Evolutionary conservation across 164 flowering plant genomes (phyloP).

Genomic region (Liriodendron chinense): DNA sequence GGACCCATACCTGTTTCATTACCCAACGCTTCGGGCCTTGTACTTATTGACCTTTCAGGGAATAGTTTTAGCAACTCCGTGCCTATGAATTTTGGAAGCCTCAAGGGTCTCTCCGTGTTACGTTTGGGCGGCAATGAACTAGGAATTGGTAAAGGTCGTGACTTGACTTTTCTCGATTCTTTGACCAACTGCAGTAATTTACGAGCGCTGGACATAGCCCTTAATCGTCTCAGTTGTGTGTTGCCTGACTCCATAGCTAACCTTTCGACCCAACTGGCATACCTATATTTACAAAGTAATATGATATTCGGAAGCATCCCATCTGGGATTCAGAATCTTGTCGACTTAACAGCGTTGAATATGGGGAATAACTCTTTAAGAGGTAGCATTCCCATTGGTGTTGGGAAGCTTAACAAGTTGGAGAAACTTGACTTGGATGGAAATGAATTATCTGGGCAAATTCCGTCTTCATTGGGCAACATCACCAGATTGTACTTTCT

Average conservation of each 20-base stretch:
- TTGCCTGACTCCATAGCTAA: constrained; percentile 16
- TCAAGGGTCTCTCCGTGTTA: background rate
- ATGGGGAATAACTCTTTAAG: background rate
- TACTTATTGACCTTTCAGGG: constrained; percentile 1
- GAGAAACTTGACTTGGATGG: background rate
- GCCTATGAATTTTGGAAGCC: constrained; percentile 7
- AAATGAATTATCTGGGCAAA: background rate
- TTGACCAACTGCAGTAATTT: constrained; percentile 8
- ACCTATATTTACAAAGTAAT: background rate
- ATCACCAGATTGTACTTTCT: background rate
- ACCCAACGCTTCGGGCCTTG: constrained; percentile 6
- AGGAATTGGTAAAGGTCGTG: constrained; percentile 2
- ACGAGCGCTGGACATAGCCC: background rate
- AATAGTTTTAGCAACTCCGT: constrained; percentile 8
- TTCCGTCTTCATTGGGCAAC: background rate
- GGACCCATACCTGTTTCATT: constrained; percentile 18
- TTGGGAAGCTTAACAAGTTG: background rate
- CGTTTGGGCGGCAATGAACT: background rate
- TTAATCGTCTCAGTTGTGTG: constrained; percentile 7
- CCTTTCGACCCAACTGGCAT: background rate
- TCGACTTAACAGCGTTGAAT: background rate
- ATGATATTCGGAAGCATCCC: constrained; percentile 13
- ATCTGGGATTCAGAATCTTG: constrained; percentile 8
- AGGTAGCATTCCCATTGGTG: background rate
- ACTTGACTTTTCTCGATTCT: constrained; percentile 7